Evolutionary conservation across 2,329 filamentous ascomycete species (phyloP), one percentile per base, ranked within the genome.

Genomic region (Nigrospora oryzae): DNA sequence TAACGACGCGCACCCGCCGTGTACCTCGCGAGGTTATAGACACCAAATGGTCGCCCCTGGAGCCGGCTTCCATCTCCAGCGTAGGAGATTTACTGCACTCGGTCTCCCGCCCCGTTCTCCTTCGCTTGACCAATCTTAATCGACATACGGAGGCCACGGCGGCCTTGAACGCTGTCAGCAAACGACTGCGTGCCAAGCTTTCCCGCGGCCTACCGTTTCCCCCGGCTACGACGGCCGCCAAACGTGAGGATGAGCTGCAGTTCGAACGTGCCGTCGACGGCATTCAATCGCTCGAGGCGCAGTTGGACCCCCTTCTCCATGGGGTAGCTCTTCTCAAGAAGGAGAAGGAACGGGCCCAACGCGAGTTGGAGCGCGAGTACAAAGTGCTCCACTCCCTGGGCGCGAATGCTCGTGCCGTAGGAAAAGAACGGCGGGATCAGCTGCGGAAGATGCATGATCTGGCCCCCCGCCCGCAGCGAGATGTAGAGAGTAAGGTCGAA

Each of bases 11-110:
- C 30, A 73, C 68, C 12, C 73, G 70, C 33, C 68, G 67, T 36
- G 68, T 88, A 37, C 76, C 80, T n/a, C 76, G 74, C 49, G 73
- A 75, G 28, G 75, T 72, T 34, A 84, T 94, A 46, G 74, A 84
- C 36, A 66, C 81, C 36, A 86, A 84, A 57, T 89, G 84, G 84
- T 66, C 70, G 3, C 68, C 76, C 6, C 69, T 86, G 5, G 69
- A 77, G 5, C 59, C 65, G 7, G 62, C 69, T 19, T 77, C 81
- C 36, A 63, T 84, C 44, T 65, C 73, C 8, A 73, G 73, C 42
- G 70, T 83, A n/a, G 65, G 69, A 15, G 60, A 67, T 14, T 68
- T 86, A 28, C 64, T 88, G 31, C 64, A 70, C 17, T 72, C 80
- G 51, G 73, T 79, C 42, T 77, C 81, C 52, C 74, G 75, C 14